A percentile compares a stretch with the other conserved stretches of the same genome.
phyloP scores from a whole-genome alignment of 2,329 filamentous ascomycete genomes.

The Calonectria hongkongensis region DNA sequence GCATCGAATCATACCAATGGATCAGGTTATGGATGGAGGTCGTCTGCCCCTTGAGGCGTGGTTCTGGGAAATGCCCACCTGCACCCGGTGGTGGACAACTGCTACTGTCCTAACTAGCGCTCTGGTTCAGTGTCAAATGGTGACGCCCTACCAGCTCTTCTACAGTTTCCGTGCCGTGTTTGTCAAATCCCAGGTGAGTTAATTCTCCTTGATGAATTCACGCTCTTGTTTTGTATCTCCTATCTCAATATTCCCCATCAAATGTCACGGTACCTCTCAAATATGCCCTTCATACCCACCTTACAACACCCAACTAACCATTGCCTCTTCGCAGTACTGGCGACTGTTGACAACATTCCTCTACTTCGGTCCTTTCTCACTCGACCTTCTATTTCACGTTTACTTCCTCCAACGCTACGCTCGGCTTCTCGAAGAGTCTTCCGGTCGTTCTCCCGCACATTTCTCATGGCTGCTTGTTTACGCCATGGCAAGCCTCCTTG shows the following conservation, averaged over 20 bases:
- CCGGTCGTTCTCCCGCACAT: conserved; percentile 91
- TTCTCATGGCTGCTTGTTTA: conserved; percentile 97
- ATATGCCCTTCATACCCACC: background rate
- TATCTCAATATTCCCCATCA: conserved; percentile 21
- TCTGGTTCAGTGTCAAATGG: conserved; percentile 92
- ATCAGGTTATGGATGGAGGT: conserved; percentile 76
- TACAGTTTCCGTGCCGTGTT: conserved; percentile 97
- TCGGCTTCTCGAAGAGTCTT: conserved; percentile 94
- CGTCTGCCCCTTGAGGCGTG: conserved; percentile 92
- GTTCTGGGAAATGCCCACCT: conserved; percentile 99
- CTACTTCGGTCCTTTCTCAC: conserved; percentile 95
- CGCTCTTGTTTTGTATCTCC: background rate
- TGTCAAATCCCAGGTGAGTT: conserved; percentile 88
- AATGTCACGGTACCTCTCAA: background rate
- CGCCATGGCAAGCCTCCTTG: conserved; percentile 85
- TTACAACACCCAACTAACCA: conserved; percentile 42
- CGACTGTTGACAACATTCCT: conserved; percentile 96
- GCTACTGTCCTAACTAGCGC: conserved; percentile 91
- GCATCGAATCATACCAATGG: conserved; percentile 63
- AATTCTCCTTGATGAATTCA: background rate
- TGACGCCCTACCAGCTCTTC: conserved; percentile 96
- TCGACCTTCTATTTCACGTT: conserved; percentile 97
- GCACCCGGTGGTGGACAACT: conserved; percentile 97
- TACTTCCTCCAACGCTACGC: conserved; percentile 99
- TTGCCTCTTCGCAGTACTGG: conserved; percentile 85